A percentile compares a stretch with the other conserved stretches of the same genome.
Evolutionary conservation across 1,284 basidiomycete genomes (phyloP).

Genomic region (Malassezia caprae): DNA sequence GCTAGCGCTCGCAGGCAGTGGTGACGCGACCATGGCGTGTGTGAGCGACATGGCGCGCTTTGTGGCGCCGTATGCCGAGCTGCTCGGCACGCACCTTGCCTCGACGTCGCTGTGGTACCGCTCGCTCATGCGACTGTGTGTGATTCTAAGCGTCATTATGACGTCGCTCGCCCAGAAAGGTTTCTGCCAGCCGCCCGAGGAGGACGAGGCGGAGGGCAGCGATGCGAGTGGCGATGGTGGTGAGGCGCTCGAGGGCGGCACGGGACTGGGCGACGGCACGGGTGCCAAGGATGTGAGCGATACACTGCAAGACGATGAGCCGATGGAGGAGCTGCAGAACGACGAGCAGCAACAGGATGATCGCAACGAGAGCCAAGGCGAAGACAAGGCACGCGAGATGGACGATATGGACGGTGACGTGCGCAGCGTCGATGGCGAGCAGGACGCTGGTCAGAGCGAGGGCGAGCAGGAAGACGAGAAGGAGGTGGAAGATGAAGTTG

Average conservation of each 20-base stretch:
- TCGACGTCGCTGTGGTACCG: slow-evolving; percentile 58
- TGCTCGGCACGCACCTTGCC: slow-evolving; percentile 51
- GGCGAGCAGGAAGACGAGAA: slow-evolving; percentile 51
- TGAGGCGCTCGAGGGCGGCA: slow-evolving; percentile 41
- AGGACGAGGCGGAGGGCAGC: slow-evolving; percentile 26
- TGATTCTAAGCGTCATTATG: slow-evolving; percentile 65
- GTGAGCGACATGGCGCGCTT: slow-evolving; percentile 26
- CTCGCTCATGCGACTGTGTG: slow-evolving; percentile 71
- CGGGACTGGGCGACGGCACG: slow-evolving; percentile 43
- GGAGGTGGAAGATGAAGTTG: slow-evolving; percentile 70
- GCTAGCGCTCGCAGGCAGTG: background rate
- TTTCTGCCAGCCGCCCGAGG: slow-evolving; percentile 56
- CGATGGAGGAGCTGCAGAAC: slow-evolving; percentile 76
- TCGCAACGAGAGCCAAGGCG: slow-evolving; percentile 49
- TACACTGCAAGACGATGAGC: slow-evolving; percentile 61
- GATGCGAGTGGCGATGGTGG: slow-evolving; percentile 22
- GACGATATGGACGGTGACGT: slow-evolving; percentile 65
- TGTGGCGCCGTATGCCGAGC: slow-evolving; percentile 25
- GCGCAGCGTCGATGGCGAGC: slow-evolving; percentile 52
- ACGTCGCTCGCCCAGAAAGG: slow-evolving; percentile 70
- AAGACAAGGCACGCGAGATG: slow-evolving; percentile 56
- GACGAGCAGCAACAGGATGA: slow-evolving; percentile 57
- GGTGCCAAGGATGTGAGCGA: slow-evolving; percentile 53
- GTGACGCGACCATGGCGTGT: background rate
- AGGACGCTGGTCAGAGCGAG: slow-evolving; percentile 56